These are phyloP conservation scores for Saturnispora ahearnii DNA, from an alignment of 805 yeast species.

Conservation along the genomic window DNA sequence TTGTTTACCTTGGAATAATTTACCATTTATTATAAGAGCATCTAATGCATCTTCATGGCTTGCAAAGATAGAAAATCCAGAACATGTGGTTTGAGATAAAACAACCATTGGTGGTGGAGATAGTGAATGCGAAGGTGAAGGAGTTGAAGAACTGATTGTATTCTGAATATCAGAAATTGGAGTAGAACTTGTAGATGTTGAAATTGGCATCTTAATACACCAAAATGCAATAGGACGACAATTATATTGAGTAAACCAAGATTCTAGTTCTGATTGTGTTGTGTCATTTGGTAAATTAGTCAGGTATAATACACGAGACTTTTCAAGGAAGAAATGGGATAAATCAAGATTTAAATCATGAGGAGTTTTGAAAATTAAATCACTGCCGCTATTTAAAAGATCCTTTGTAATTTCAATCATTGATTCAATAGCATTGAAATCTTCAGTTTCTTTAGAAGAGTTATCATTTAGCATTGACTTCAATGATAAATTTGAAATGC, in stretches of 20 bases:
- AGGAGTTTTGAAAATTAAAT: conserved; percentile 49
- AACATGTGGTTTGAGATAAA: conserved; percentile 24
- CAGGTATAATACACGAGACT: conserved; percentile 69
- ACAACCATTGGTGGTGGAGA: conserved; percentile 11
- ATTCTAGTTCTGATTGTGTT: conserved; percentile 82
- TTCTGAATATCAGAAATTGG: background rate
- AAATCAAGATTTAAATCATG: conserved; percentile 72
- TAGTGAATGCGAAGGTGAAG: conserved; percentile 2
- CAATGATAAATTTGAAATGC: conserved; percentile 3
- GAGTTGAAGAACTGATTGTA: background rate
- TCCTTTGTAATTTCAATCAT: conserved; percentile 4
- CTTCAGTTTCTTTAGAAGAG: background rate
- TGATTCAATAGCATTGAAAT: background rate
- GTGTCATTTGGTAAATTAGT: conserved; percentile 79
- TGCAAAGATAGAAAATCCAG: conserved; percentile 81
- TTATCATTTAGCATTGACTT: background rate
- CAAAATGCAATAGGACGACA: conserved; percentile 84
- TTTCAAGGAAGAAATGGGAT: conserved; percentile 55
- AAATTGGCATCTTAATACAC: conserved; percentile 39
- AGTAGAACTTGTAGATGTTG: background rate
- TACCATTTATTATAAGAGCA: conserved; percentile 70
- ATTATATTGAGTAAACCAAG: conserved; percentile 85
- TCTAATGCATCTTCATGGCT: conserved; percentile 83
- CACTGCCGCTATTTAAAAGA: background rate
- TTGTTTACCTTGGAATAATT: conserved; percentile 58